Base-by-base conservation (phyloP, 2,329 filamentous ascomycete species). In the Colletotrichum agaves region DNA sequence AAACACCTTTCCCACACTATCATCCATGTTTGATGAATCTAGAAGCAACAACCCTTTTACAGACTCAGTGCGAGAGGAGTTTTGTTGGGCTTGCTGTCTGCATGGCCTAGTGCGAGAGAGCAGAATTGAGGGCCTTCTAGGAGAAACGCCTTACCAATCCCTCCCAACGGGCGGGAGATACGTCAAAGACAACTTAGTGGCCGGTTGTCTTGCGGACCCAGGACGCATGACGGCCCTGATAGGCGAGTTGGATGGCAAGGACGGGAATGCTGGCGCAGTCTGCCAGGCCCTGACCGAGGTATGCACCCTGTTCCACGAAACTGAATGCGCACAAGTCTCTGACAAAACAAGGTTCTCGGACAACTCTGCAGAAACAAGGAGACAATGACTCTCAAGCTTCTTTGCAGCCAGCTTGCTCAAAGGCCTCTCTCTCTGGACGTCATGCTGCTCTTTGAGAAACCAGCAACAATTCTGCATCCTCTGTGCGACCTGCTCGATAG, bases 251-350 rank as follows among this genome's bases (percentile, higher is more conserved):
- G 93, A 97, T 63, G 91, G 91, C 57, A 94, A 96, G 86, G 93
- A 97, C 74, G 95, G 95, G 1, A 98, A 98, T 77, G 93, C 93
- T 2, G 93, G 93, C 2, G 93, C 93, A 2, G 93, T 97, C 17
- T 92, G 91, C 57, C 89, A 91, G 68, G 94, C 94, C 3, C 83
- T 94, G 49, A 87, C 90, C 43, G 91, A 93, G 81, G 90, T 91
- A 76, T 72, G 83, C 62, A 19, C 39, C 39, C 27, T 27, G 27
- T 13, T 3, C 17, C 2, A 27, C 13, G 5, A 17, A 56, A 19
- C 15, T 33, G 31, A 39, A 64, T 52, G 15, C 11, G 13, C n/a
- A 43, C 13, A 17, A n/a, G 4, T 52, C 13, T 33, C 23, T 69
- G 11, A 71, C 55, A n/a, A 12, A 4, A 21, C 8, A 49, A 91